These are phyloP conservation scores for Candida sithepensis DNA, from an alignment of 805 yeast species.

Conservation along the genomic window DNA sequence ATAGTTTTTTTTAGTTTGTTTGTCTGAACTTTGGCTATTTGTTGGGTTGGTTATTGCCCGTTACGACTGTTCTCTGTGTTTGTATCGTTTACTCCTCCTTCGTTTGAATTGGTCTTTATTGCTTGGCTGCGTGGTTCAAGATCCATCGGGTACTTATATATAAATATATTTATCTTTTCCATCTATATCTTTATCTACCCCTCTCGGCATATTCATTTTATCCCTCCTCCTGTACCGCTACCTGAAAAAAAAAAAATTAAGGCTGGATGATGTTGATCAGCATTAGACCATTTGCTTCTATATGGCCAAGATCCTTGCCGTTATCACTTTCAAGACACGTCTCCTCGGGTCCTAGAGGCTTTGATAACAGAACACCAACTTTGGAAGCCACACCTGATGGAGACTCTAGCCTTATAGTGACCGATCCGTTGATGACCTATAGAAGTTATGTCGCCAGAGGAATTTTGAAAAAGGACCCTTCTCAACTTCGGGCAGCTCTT, in stretches of 20 bases:
- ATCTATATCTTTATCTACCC: too few relatives aligned
- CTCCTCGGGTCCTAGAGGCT: slow-evolving; percentile 24
- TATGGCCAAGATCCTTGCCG: background rate
- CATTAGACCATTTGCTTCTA: background rate
- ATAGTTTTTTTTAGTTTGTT: background rate
- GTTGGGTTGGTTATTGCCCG: background rate
- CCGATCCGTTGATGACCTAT: slow-evolving; percentile 63
- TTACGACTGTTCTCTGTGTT: too few relatives aligned
- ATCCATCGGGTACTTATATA: too few relatives aligned
- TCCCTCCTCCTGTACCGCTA: too few relatives aligned
- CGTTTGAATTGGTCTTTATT: too few relatives aligned
- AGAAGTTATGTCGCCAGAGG: slow-evolving; percentile 51
- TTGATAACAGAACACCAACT: slow-evolving; percentile 20
- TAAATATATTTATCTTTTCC: too few relatives aligned
- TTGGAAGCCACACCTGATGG: slow-evolving; percentile 4
- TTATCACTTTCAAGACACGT: background rate
- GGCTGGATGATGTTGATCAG: background rate
- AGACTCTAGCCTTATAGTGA: slow-evolving; percentile 23
- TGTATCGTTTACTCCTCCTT: too few relatives aligned
- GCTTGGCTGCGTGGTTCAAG: too few relatives aligned
- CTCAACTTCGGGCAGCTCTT: slow-evolving; percentile 59
- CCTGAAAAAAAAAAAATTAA: too few relatives aligned
- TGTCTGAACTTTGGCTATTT: background rate
- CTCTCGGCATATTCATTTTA: too few relatives aligned
- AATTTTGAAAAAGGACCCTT: slow-evolving; percentile 47